Base-by-base conservation (phyloP, 2,329 filamentous ascomycete species). In the Coniochaeta ligniaria region DNA sequence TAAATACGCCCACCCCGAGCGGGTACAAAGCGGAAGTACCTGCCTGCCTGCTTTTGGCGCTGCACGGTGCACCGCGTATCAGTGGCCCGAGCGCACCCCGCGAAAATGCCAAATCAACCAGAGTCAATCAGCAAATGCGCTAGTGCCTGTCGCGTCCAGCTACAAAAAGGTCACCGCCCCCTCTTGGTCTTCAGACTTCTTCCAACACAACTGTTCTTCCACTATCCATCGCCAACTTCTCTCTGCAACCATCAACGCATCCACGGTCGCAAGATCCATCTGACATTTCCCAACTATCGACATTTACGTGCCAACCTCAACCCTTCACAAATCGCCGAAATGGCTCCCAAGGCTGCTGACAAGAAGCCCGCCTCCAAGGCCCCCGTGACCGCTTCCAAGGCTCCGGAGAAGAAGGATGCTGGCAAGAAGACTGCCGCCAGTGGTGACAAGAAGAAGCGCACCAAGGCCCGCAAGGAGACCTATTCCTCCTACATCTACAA, bases 401-500 rank as follows among this genome's bases (percentile, higher is more conserved):
- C 82, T 66, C 83, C 83, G 61, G 93, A 97, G 88, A 97, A 97
- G 90, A 97, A 98, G 89, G 94, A 98, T 82, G 95, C 94, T 67
- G 95, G 94, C 84, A 99, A 99, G 91, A 99, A 98, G 90, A 98
- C 95, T 57, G 92, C 94, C 63, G 87, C 93, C 64, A 87, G 91
- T 75, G 95, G 95, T 67, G 95, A 98, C 72, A 98, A 98, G 92
- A 99, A 99, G 91, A 99, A 98, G 93, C 92, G 95, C 76, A 96
- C 92, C 83, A 99, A 99, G 93, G 91, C 93, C 69, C 89, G 95
- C 82, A 98, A 98, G 90, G 95, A 99, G 86, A 99, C 95, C n/a
- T 99, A 99, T 85, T 96, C 91, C 70, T 96, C 92, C 60, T 99
- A 99, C 87, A 99, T 99, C 82, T 99, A 98, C 91, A 99, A 98